These are phyloP conservation scores for Funneliformis geosporum DNA, from an alignment of 192 early-diverging fungal species.

Conservation along the genomic window DNA sequence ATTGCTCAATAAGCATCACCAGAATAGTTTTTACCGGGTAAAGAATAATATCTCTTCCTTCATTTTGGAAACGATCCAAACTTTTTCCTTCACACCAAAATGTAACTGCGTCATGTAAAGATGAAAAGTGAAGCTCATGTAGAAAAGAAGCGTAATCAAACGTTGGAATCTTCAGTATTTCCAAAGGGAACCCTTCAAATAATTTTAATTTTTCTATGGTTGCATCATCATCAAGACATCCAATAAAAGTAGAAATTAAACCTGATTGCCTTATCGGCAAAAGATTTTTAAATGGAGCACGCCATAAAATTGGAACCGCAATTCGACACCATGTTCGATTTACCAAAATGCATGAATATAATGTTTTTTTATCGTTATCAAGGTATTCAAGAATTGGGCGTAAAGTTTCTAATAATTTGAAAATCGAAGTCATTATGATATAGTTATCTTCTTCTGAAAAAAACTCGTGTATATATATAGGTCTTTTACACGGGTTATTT, in stretches of 20 bases:
- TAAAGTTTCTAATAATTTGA: neutral
- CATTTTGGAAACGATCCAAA: neutral
- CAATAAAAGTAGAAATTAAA: neutral
- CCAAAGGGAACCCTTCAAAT: neutral
- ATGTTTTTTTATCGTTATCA: neutral
- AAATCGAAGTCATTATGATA: neutral
- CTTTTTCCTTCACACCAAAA: neutral
- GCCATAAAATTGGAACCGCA: neutral
- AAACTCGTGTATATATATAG: neutral
- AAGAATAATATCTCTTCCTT: neutral
- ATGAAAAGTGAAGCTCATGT: neutral
- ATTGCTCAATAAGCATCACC: neutral
- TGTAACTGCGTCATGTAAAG: neutral
- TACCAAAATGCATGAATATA: conserved; percentile 1
- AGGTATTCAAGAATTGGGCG: neutral
- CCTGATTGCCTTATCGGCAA: neutral
- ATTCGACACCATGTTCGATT: conserved; percentile 12
- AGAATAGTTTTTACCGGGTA: neutral
- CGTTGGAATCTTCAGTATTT: neutral
- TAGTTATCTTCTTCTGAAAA: too few relatives aligned
- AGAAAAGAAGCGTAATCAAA: conserved; percentile 5
- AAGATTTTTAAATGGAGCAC: neutral
- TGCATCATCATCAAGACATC: neutral
- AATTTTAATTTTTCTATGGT: neutral
- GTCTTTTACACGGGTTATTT: too few relatives aligned